These are phyloP conservation scores for Thamnidium elegans DNA, from an alignment of 192 early-diverging fungal species.

Conservation along the genomic window DNA sequence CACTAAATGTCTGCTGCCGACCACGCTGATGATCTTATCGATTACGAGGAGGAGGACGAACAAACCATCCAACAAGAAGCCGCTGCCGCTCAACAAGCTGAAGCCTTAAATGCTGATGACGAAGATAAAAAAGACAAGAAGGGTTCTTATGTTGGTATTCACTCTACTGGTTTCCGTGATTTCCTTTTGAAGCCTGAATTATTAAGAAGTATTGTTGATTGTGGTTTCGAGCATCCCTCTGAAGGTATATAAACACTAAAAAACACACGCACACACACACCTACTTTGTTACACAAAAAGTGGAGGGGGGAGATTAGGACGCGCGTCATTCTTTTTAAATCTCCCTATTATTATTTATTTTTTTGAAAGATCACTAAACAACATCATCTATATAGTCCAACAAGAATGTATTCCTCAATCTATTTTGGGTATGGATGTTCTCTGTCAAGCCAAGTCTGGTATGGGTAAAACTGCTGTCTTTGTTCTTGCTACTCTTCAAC, in stretches of 20 bases:
- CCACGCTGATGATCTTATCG: slow-evolving; percentile 89
- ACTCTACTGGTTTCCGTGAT: slow-evolving; percentile 98
- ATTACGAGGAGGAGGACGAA: slow-evolving; percentile 96
- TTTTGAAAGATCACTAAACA: not conserved
- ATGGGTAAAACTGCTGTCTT: slow-evolving; percentile 99
- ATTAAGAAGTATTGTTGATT: slow-evolving; percentile 92
- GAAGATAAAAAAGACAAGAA: slow-evolving; percentile 86
- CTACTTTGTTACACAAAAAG: too few species aligned
- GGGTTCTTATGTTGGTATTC: slow-evolving; percentile 97
- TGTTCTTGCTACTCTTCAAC: slow-evolving; percentile 91
- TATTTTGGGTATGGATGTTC: slow-evolving; percentile 93
- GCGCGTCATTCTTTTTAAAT: not conserved
- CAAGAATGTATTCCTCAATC: slow-evolving; percentile 98
- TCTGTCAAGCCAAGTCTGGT: slow-evolving; percentile 98
- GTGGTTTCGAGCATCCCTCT: slow-evolving; percentile 98
- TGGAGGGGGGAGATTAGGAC: not conserved
- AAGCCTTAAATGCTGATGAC: slow-evolving; percentile 42
- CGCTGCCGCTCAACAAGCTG: slow-evolving; percentile 41
- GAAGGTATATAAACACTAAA: slow-evolving; percentile 58
- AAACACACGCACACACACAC: not conserved
- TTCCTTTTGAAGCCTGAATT: slow-evolving; percentile 97
- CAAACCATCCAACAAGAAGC: slow-evolving; percentile 54
- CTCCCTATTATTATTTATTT: not conserved
- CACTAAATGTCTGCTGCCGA: slow-evolving; percentile 49
- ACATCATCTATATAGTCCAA: slow-evolving; percentile 64